Conservation (phyloP, 106 monocot genomes). For the Iris macrosiphon region DNA sequence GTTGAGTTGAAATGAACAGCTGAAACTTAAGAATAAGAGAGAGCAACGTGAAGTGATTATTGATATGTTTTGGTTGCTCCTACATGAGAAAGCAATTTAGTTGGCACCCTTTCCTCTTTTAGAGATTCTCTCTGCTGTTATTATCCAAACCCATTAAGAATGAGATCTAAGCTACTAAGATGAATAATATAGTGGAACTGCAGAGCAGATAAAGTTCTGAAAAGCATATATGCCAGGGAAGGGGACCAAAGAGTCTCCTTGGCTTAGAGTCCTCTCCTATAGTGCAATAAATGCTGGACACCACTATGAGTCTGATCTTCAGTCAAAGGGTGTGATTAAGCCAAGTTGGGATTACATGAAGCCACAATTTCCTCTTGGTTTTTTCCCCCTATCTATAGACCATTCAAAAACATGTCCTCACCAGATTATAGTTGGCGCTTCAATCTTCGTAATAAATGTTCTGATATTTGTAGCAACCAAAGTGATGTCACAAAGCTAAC, state of each 20-base stretch:
- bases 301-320: not conserved
- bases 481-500: no score
- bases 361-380: no score
- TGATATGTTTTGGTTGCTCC: not conserved
- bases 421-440: no score
- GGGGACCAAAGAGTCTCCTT: not conserved
- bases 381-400: no score
- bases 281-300: not conserved
- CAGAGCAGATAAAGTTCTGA: not conserved
- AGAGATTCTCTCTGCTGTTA: not conserved
- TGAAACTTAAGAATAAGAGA: no score
- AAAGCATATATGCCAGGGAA: not conserved
- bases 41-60: not conserved
- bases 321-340: not conserved
- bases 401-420: no score
- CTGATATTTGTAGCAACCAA: no score
- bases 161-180: slow-evolving; percentile 1
- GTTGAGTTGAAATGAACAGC: not conserved
- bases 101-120: not conserved
- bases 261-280: not conserved
- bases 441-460: no score
- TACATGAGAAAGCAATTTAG: not conserved
- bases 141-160: slow-evolving; percentile 3
- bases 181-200: not conserved
- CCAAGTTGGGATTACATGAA: no score